These are phyloP conservation scores for Suillus ampliporus DNA, from an alignment of 768 basidiomycete species.

Conservation along the genomic window DNA sequence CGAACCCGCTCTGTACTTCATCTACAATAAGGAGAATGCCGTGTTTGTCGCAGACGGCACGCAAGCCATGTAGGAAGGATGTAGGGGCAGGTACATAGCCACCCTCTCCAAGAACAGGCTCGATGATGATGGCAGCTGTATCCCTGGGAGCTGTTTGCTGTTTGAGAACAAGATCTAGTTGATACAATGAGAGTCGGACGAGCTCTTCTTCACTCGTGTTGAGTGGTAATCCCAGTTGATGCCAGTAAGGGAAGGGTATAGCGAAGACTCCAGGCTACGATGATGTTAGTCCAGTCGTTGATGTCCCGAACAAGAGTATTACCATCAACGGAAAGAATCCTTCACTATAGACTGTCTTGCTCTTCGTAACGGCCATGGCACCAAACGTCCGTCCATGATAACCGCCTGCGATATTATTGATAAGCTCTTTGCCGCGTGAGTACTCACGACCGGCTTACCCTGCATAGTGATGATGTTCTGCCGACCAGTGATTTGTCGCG, in stretches of 20 bases:
- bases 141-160: constrained; percentile 87
- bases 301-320: constrained; percentile 22
- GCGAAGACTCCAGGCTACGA: constrained; percentile 81
- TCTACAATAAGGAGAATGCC: constrained; percentile 85
- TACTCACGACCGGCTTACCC: constrained; percentile 47
- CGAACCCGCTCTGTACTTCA: constrained; percentile 92
- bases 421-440: background rate
- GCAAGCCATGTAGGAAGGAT: constrained; percentile 78
- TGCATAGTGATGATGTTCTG: constrained; percentile 95
- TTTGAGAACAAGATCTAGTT: constrained; percentile 76
- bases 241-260: constrained; percentile 92
- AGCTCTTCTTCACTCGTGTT: constrained; percentile 62
- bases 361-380: constrained; percentile 91
- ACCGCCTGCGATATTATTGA: constrained; percentile 49
- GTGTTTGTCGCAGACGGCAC: constrained; percentile 86
- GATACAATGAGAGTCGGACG: constrained; percentile 69
- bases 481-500: constrained; percentile 73
- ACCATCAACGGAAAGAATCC: constrained; percentile 87
- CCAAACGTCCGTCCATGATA: constrained; percentile 96
- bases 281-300: constrained; percentile 5
- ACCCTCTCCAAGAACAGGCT: constrained; percentile 94
- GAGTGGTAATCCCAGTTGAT: constrained; percentile 68
- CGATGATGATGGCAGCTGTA: constrained; percentile 92
- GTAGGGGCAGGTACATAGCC: constrained; percentile 91
- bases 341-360: constrained; percentile 90